Percentiles rank a stretch among this genome's conserved stretches.
Conservation (phyloP, 164 flowering plant genomes). For the Brasenia schreberi region DNA sequence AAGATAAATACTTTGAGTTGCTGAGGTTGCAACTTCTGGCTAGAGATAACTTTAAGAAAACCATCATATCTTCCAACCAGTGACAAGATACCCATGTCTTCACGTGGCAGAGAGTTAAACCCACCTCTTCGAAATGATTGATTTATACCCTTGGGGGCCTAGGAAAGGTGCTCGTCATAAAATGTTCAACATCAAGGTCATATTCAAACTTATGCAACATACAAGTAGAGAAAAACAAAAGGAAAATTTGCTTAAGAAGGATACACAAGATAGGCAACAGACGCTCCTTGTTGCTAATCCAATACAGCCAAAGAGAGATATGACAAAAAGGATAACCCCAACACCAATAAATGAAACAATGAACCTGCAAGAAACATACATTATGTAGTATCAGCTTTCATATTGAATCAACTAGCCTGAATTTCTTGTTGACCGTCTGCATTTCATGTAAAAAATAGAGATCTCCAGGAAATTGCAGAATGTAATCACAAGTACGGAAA, state of each 20-base stretch:
- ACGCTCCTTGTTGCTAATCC: conserved; percentile 62
- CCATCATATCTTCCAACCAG: background rate
- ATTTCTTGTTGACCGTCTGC: background rate
- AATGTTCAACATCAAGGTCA: background rate
- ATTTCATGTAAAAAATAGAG: background rate
- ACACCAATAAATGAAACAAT: conserved; percentile 68
- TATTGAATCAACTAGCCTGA: background rate
- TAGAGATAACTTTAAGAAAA: background rate
- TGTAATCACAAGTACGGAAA: background rate
- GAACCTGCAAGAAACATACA: conserved; percentile 52
- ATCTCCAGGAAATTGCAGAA: background rate
- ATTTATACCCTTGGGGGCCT: too few species aligned
- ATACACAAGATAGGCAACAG: conserved; percentile 90
- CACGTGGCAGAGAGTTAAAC: too few species aligned
- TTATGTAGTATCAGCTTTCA: background rate
- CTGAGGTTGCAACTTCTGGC: background rate
- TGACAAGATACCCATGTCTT: too few species aligned
- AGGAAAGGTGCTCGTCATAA: background rate
- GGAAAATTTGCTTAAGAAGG: conserved; percentile 20
- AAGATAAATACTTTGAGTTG: background rate
- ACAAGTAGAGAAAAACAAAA: background rate
- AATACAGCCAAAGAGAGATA: conserved; percentile 84
- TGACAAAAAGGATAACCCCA: conserved; percentile 65
- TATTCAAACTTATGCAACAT: too few species aligned
- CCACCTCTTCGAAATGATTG: too few species aligned